phyloP scores from a whole-genome alignment of 108 stramenopile genomes.

The Cyclotella atomus region DNA sequence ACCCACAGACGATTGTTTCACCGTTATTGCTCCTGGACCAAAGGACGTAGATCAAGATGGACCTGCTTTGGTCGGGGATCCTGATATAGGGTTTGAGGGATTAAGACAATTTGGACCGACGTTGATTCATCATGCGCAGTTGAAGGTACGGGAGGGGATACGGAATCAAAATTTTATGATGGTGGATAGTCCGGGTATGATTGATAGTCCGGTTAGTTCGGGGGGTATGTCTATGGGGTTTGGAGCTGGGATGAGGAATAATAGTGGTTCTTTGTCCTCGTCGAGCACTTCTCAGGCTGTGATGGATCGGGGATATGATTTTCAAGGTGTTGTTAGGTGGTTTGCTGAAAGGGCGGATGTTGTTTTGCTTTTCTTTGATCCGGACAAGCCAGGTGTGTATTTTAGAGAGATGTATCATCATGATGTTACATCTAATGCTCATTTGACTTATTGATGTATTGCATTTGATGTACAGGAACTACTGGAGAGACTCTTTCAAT shows the following conservation, averaged over 20 bases:
- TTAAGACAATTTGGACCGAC: conserved; percentile 95
- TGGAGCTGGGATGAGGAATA: not conserved
- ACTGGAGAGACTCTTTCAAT: conserved; percentile 98
- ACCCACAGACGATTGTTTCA: conserved; percentile 99
- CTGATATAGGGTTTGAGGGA: conserved; percentile 95
- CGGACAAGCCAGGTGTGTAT: conserved; percentile 76
- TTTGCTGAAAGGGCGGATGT: conserved; percentile 98
- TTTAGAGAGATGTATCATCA: not conserved
- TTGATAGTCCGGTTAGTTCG: conserved; percentile 75
- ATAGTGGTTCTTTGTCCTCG: conserved; percentile 1
- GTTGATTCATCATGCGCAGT: conserved; percentile 94
- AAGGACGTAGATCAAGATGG: conserved; percentile 94
- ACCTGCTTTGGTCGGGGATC: conserved; percentile 91
- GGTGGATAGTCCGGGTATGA: conserved; percentile 99
- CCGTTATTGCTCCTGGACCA: conserved; percentile 95
- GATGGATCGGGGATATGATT: conserved; percentile 98
- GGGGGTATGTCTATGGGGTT: conserved; percentile 44
- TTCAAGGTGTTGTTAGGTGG: conserved; percentile 94
- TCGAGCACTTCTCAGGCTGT: conserved; percentile 16
- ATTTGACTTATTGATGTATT: no score
- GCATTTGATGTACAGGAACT: conserved; percentile 90
- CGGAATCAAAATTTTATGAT: conserved; percentile 79
- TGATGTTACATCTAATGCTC: not conserved
- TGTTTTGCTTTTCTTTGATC: conserved; percentile 98
- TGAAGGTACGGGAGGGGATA: conserved; percentile 85